Percentiles rank a stretch among this genome's conserved stretches.
Conservation (phyloP, 1,139 yeast genomes). For the Tardiomyces digboiensis region DNA sequence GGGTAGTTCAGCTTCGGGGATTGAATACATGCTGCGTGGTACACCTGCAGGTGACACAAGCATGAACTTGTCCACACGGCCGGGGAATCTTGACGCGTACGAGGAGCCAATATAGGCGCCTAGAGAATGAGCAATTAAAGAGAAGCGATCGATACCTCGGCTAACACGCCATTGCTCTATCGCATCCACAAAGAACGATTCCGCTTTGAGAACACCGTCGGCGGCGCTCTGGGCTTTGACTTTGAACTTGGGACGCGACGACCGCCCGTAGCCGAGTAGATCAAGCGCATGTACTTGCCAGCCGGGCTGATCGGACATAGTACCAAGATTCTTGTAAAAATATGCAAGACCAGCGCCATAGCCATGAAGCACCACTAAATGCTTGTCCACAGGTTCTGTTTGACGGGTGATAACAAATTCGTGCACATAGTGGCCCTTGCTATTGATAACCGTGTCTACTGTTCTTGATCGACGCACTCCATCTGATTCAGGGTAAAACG, state of each 20-base stretch:
- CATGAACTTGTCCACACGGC: constrained; percentile 51
- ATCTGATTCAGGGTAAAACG: constrained; percentile 1
- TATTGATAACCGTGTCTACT: not conserved
- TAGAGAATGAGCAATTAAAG: constrained; percentile 82
- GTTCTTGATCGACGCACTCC: not conserved
- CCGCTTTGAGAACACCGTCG: constrained; percentile 35
- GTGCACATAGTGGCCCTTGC: constrained; percentile 40
- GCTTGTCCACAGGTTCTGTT: constrained; percentile 12
- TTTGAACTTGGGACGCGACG: constrained; percentile 50
- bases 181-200: constrained; percentile 68
- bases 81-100: constrained; percentile 68
- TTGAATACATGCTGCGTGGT: constrained; percentile 22
- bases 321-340: constrained; percentile 67
- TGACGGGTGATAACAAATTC: constrained; percentile 37
- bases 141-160: constrained; percentile 42
- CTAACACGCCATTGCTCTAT: constrained; percentile 75
- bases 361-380: constrained; percentile 72
- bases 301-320: constrained; percentile 28
- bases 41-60: constrained; percentile 90
- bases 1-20: constrained; percentile 17
- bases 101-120: constrained; percentile 85
- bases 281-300: constrained; percentile 66
- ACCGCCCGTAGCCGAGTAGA: constrained; percentile 75
- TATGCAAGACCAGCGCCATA: constrained; percentile 87
- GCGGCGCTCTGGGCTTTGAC: constrained; percentile 18